Conservation (phyloP, 495 filamentous ascomycete species). For the Penicillium longicatenatum region DNA sequence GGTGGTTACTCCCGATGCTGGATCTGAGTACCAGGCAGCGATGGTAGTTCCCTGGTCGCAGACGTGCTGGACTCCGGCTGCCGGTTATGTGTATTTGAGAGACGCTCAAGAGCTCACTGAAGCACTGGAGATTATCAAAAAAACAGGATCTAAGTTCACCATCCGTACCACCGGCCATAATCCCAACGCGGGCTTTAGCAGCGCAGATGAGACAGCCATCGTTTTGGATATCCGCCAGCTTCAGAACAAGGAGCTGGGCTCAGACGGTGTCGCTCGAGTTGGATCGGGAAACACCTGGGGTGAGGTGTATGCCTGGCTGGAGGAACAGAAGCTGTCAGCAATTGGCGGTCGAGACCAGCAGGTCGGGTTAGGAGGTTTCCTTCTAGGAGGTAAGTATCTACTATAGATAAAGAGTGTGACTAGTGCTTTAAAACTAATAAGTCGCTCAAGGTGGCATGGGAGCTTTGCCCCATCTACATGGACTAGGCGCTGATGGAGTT, state of each 20-base stretch:
- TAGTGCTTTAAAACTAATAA: neutral
- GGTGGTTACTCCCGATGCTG: neutral
- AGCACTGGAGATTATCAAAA: neutral
- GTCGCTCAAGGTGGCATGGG: neutral
- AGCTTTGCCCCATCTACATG: neutral
- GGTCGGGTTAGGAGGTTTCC: neutral
- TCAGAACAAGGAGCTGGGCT: neutral
- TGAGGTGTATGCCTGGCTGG: neutral
- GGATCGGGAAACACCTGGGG: neutral
- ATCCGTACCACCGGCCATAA: neutral
- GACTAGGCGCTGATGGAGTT: neutral
- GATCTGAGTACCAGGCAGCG: neutral
- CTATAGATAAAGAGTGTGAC: neutral
- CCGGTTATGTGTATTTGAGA: neutral
- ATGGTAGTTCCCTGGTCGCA: neutral
- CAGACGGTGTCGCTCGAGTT: neutral
- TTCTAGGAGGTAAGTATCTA: neutral
- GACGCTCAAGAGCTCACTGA: neutral
- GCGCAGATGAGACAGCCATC: neutral
- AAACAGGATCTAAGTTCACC: neutral
- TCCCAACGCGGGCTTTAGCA: neutral
- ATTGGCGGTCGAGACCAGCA: neutral
- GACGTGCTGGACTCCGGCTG: neutral
- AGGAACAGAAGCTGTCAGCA: neutral
- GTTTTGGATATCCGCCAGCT: conserved; percentile 1